Base-by-base conservation (phyloP, 345 rosid species). In the Geranium rotundifolium region DNA sequence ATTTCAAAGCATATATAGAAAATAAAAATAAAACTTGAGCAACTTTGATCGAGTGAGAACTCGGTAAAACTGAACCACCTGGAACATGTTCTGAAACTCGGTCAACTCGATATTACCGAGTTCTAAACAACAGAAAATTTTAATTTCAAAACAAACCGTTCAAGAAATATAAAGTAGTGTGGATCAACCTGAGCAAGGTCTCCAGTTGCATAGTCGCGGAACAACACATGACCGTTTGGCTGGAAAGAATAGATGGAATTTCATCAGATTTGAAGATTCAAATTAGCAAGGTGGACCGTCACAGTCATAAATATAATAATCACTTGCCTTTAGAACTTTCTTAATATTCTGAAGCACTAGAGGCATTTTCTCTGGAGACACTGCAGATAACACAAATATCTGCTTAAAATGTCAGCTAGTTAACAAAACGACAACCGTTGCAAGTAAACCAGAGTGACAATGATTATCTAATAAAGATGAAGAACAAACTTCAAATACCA, bases 361-460 rank as follows among this genome's bases (percentile, higher is more conserved):
- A 64, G 88, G 77, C 98, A 92, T 89, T 81, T 85, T 87, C 79
- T 89, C 97, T 34, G 97, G 97, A 17, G 95, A 87, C 65, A 89
- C 89, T 73, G 97, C 97, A 76, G 97, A 87, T 75, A 89, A 81
- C 54, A 89, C 81, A 78, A 92, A 92, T 69, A 89, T 88, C 95
- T 92, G 82, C 84, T 85, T 82, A 77, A 79, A 77, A 79, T 49
- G 86, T 83, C 76, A 84, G 81, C 78, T 66, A 58, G 86, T 83
- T 75, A 84, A 80, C 78, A 64, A 58, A 58, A 54, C 1, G 66
- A 71, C 10, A 31, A 13, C 62, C 18, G 56, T 49, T 62, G 61
- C 58, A 55, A 54, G 46, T 50, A 34, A 69, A 58, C 69, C 66
- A 55, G 58, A 59, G 63, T 30, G 41, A 5, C 12, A 61, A 20